Evolutionary conservation across 495 filamentous ascomycete genomes (phyloP).

Genomic region (Durotheca rogersii): DNA sequence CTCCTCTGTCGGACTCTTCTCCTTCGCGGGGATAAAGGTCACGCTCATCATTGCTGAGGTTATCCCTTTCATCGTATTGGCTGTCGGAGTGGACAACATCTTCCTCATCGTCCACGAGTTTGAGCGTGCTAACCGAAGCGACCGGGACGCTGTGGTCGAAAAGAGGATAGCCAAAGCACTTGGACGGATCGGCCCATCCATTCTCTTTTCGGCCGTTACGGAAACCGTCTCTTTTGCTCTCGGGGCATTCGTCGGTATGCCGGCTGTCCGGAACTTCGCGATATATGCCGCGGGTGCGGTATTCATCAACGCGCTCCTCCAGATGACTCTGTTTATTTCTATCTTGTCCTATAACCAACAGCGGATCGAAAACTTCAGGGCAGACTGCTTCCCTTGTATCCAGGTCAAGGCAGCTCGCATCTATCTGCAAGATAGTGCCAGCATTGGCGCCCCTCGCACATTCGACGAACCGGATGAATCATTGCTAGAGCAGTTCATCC

Average conservation of each 20-base stretch:
- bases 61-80: slow-evolving; percentile 94
- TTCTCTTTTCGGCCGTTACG: slow-evolving; percentile 89
- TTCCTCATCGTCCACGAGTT: slow-evolving; percentile 99
- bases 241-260: slow-evolving; percentile 95
- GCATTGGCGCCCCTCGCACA: slow-evolving; percentile 39
- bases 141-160: slow-evolving; percentile 83
- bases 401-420: slow-evolving; percentile 65
- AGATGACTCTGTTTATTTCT: slow-evolving; percentile 94
- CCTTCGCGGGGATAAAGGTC: slow-evolving; percentile 82
- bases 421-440: slow-evolving; percentile 44
- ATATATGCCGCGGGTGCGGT: slow-evolving; percentile 95
- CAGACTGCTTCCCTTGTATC: slow-evolving; percentile 92
- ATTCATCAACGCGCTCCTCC: slow-evolving; percentile 90
- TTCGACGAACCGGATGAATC: slow-evolving; percentile 79
- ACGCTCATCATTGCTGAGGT: slow-evolving; percentile 98
- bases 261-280: slow-evolving; percentile 94
- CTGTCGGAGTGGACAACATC: slow-evolving; percentile 97
- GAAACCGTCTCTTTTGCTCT: slow-evolving; percentile 92
- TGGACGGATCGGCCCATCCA: slow-evolving; percentile 92
- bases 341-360: slow-evolving; percentile 88
- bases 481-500: slow-evolving; percentile 76
- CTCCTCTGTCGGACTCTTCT: slow-evolving; percentile 90
- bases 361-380: slow-evolving; percentile 77
- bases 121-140: slow-evolving; percentile 85
- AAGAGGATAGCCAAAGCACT: slow-evolving; percentile 79